Percentiles rank a stretch among this genome's conserved stretches.
These are phyloP conservation scores for Phytophthora palmivora DNA, from an alignment of 352 stramenopile genomes.

Conservation along the genomic window DNA sequence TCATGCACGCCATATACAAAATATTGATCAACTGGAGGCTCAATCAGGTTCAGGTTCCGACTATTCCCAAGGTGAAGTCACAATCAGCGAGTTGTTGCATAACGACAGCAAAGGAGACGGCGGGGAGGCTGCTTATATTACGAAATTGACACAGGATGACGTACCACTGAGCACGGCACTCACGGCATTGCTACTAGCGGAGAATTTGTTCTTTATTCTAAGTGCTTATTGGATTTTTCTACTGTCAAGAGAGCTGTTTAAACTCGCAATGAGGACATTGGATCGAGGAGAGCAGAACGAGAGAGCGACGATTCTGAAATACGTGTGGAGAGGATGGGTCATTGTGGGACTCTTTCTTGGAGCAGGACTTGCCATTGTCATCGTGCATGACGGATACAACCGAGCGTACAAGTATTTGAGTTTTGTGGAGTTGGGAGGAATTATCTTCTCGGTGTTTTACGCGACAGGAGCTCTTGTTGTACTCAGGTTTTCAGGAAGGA, in stretches of 20 bases:
- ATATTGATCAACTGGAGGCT: constrained; percentile 26
- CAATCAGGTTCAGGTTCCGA: constrained; percentile 19
- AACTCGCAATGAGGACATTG: constrained; percentile 63
- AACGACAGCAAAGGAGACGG: constrained; percentile 58
- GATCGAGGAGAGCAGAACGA: constrained; percentile 59
- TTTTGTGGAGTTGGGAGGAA: constrained; percentile 51
- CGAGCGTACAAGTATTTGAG: constrained; percentile 58
- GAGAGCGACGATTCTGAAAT: constrained; percentile 57
- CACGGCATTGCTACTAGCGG: constrained; percentile 52
- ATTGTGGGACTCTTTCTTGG: constrained; percentile 48
- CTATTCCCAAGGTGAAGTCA: constrained; percentile 16
- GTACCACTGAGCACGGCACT: constrained; percentile 47
- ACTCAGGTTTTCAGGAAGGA: constrained; percentile 54
- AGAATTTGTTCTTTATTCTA: constrained; percentile 74
- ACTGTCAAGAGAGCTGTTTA: constrained; percentile 62
- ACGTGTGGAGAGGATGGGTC: constrained; percentile 41
- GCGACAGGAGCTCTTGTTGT: constrained; percentile 47
- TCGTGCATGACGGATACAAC: constrained; percentile 61
- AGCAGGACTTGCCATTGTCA: constrained; percentile 45
- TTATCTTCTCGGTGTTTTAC: constrained; percentile 64
- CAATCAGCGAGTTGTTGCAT: constrained; percentile 39
- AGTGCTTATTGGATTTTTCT: constrained; percentile 77
- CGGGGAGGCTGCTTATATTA: constrained; percentile 64
- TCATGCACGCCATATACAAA: constrained; percentile 46
- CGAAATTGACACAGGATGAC: constrained; percentile 62